Percentiles rank a stretch among this genome's conserved stretches.
These are phyloP conservation scores for Panellus pusillus DNA, from an alignment of 768 basidiomycete genomes.

Conservation along the genomic window DNA sequence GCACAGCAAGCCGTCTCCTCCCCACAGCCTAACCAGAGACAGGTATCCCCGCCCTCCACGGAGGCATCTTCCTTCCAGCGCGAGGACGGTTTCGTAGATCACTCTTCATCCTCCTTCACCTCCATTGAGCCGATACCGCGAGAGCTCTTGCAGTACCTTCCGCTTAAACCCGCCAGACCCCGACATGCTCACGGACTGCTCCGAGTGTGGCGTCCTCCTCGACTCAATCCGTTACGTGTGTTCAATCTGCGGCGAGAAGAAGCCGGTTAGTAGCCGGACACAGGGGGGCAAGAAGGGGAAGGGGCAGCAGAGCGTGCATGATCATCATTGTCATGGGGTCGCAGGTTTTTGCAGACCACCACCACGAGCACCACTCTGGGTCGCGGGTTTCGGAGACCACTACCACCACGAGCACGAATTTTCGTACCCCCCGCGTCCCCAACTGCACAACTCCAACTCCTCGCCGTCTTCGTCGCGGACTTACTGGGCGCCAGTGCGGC, in stretches of 20 bases:
- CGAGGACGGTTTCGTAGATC: constrained; percentile 25
- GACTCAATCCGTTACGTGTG: constrained; percentile 91
- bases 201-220: constrained; percentile 71
- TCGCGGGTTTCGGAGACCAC: neutral
- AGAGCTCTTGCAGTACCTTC: constrained; percentile 54
- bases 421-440: constrained; percentile 18
- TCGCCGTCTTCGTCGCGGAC: constrained; percentile 16
- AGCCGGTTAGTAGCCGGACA: constrained; percentile 34
- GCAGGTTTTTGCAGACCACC: constrained; percentile 30
- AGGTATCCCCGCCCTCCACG: constrained; percentile 27
- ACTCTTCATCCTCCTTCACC: constrained; percentile 6
- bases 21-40: constrained; percentile 14
- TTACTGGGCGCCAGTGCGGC: constrained; percentile 1
- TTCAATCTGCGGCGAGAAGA: constrained; percentile 80
- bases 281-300: constrained; percentile 46
- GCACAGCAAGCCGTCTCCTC: constrained; percentile 43
- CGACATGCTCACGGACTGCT: constrained; percentile 75
- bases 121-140: constrained; percentile 40
- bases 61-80: constrained; percentile 26
- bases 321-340: constrained; percentile 26
- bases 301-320: constrained; percentile 35
- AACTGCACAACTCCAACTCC: neutral
- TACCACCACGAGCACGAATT: constrained; percentile 12
- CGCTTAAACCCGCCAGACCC: constrained; percentile 51
- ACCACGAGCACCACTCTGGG: constrained; percentile 4